Evolutionary conservation across 2,329 filamentous ascomycete species (phyloP), one percentile per base, ranked within the genome.

Genomic region (Penicillium sclerotigenum): DNA sequence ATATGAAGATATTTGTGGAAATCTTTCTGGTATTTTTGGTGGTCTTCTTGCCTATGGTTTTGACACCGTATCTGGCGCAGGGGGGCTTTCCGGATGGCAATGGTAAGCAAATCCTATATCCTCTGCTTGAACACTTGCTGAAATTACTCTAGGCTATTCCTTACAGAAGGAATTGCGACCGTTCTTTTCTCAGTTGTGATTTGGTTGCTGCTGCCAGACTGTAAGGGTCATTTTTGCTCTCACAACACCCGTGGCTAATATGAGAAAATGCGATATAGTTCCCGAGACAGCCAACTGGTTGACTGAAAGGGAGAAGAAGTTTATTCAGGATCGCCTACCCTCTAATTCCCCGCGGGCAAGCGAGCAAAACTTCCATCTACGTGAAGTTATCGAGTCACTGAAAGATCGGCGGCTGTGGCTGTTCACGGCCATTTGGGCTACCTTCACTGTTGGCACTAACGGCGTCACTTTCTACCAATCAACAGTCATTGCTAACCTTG

Each of bases 131-230:
- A 5, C n/a, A 0, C 1, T 3, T 37, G 8, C 43, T 58, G 10
- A 58, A 2, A 5, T 11, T 11, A 1, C 13, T 10, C 2, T 8
- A 68, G 65, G 65, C 13, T 68, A 4, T 65, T 67, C 14, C 59
- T 66, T 2, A 54, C 47, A 0, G 66, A 68, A 47, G 64, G 65
- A 0, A 61, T 68, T 33, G 58, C 58, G 10, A 68, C 66, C 0
- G 57, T 67, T 2, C 20, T 63, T 14, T 67, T 65, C 13, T 57
- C 59, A 11, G 48, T 59, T 26, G 49, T 31, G 0, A 54, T 66
- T 13, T 64, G 57, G 54, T 65, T 68, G 49, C 52, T 80, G 0
- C 71, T 85, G 0, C 81, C 81, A 0, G 80, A 84, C 59, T 83
- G 78, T 80, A 65, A 52, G 56, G 1, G 2, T 5, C 5, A 10